Conservation (phyloP, 2,329 filamentous ascomycete genomes). For the Colletotrichum lentis region DNA sequence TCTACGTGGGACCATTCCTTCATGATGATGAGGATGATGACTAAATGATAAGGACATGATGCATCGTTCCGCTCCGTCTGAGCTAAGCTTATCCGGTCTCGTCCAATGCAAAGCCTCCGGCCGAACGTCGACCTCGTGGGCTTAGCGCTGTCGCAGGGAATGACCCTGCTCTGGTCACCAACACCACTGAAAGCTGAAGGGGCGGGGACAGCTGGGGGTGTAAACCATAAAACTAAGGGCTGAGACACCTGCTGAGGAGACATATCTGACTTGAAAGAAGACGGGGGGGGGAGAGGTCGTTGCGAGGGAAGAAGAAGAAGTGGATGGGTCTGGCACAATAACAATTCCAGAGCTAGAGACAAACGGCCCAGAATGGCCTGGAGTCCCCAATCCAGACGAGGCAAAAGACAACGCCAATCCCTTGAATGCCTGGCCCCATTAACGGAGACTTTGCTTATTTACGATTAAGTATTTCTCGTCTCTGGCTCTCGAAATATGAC, state of each 20-base stretch:
- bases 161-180: slow-evolving; percentile 1
- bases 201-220: background rate
- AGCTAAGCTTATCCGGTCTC: background rate
- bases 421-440: background rate
- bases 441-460: background rate
- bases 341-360: background rate
- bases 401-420: background rate
- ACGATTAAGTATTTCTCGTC: background rate
- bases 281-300: too few species aligned
- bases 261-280: background rate
- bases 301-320: background rate
- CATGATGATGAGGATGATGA: too few species aligned
- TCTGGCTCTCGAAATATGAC: background rate
- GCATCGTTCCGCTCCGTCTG: background rate
- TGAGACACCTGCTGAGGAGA: background rate
- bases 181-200: background rate
- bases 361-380: background rate
- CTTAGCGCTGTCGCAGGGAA: slow-evolving; percentile 8
- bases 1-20: slow-evolving; percentile 4
- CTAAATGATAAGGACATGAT: too few species aligned
- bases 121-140: background rate
- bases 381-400: background rate
- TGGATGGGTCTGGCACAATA: background rate
- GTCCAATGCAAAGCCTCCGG: background rate
- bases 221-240: background rate